phyloP scores from a whole-genome alignment of 805 yeast species.

The Zygosaccharomyces gambellarensis region DNA sequence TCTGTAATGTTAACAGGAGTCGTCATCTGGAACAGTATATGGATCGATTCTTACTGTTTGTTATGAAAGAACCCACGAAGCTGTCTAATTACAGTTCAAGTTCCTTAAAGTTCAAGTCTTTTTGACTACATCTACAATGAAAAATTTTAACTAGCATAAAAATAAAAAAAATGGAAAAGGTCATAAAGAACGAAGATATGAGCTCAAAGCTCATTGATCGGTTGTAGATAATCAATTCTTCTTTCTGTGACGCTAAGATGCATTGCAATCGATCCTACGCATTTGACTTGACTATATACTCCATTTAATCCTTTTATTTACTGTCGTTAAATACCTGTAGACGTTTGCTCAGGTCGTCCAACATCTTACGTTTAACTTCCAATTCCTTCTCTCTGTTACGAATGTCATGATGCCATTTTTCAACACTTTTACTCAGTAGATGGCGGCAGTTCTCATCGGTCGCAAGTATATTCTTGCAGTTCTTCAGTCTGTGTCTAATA shows the following conservation, averaged over 20 bases:
- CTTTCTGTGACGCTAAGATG: neutral
- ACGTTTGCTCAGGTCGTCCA: slow-evolving; percentile 8
- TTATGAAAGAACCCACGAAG: neutral
- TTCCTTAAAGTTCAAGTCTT: neutral
- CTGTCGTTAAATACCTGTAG: neutral
- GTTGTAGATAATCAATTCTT: neutral
- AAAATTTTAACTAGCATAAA: neutral
- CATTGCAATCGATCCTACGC: neutral
- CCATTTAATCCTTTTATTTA: neutral
- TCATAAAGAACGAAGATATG: slow-evolving; percentile 1
- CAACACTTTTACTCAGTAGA: slow-evolving; percentile 25
- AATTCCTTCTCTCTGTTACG: slow-evolving; percentile 25
- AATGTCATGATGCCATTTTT: slow-evolving; percentile 30
- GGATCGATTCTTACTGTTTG: neutral
- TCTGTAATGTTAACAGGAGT: slow-evolving; percentile 54
- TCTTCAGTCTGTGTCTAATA: slow-evolving; percentile 31
- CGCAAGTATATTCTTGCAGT: slow-evolving; percentile 25
- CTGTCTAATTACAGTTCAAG: neutral
- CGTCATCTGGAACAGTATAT: slow-evolving; percentile 8
- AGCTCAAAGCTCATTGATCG: neutral
- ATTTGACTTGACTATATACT: neutral
- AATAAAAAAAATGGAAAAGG: neutral
- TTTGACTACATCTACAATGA: neutral
- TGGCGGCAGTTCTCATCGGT: slow-evolving; percentile 29
- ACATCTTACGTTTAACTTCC: slow-evolving; percentile 19